These are phyloP conservation scores for Tirmania nivea DNA, from an alignment of 495 filamentous ascomycete species.

Conservation along the genomic window DNA sequence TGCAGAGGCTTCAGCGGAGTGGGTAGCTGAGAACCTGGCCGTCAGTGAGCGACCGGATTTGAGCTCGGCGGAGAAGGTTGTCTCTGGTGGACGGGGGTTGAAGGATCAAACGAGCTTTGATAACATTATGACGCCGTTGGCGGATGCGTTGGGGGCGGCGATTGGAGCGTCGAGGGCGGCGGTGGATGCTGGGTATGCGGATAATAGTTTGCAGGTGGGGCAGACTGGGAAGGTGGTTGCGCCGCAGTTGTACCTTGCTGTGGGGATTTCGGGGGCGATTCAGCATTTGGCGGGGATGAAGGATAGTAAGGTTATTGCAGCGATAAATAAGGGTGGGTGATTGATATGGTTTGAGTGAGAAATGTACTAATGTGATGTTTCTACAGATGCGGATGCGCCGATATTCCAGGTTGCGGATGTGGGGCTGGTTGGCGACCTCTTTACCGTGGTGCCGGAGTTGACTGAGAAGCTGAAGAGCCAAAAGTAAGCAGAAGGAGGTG, in stretches of 20 bases:
- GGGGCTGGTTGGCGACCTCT: slow-evolving; percentile 83
- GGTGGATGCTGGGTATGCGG: slow-evolving; percentile 94
- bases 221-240: slow-evolving; percentile 98
- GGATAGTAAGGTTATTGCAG: slow-evolving; percentile 97
- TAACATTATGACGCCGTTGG: slow-evolving; percentile 68
- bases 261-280: slow-evolving; percentile 89
- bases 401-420: slow-evolving; percentile 98
- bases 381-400: slow-evolving; percentile 59
- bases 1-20: slow-evolving; percentile 46
- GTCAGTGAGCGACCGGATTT: slow-evolving; percentile 92
- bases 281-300: slow-evolving; percentile 99
- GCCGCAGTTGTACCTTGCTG: slow-evolving; percentile 83
- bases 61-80: slow-evolving; percentile 64
- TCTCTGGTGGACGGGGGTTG: slow-evolving; percentile 81
- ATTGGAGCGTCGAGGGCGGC: slow-evolving; percentile 88
- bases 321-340: slow-evolving; percentile 58
- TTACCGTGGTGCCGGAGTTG: slow-evolving; percentile 85
- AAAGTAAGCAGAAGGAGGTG: slow-evolving; percentile 13
- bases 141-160: slow-evolving; percentile 76
- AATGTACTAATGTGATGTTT: neutral
- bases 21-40: slow-evolving; percentile 82
- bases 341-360: neutral
- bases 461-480: slow-evolving; percentile 74
- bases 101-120: slow-evolving; percentile 98
- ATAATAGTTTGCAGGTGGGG: slow-evolving; percentile 94